Evolutionary conservation across 2,329 filamentous ascomycete genomes (phyloP).

Genomic region (Fusarium dlaminii): DNA sequence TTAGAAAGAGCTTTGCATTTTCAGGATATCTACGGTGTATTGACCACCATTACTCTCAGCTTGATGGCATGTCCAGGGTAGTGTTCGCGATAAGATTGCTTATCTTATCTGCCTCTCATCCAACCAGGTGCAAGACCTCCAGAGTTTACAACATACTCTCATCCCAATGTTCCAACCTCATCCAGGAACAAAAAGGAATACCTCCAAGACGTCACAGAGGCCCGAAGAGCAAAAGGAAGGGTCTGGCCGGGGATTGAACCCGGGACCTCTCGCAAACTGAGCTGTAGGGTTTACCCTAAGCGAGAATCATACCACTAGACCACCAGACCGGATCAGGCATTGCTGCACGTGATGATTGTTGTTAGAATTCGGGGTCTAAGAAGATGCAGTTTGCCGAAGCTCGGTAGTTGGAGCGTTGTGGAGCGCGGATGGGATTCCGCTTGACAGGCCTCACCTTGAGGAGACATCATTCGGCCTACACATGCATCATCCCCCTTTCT

Average conservation of each 20-base stretch:
- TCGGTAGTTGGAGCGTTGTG: not conserved
- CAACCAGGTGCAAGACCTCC: not conserved
- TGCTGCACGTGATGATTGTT: not conserved
- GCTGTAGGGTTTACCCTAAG: slow-evolving; percentile 64
- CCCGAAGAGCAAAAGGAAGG: slow-evolving; percentile 40
- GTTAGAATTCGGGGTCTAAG: not conserved
- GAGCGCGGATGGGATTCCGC: not conserved
- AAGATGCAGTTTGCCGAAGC: not conserved
- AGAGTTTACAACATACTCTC: not conserved
- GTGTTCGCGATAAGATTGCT: not conserved
- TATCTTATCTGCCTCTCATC: not conserved
- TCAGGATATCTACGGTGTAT: fast-evolving
- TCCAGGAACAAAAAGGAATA: not conserved
- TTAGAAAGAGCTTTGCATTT: fast-evolving
- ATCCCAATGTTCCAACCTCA: not conserved
- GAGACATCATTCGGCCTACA: too few relatives aligned
- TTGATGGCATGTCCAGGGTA: not conserved
- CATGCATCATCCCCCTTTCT: fast-evolving
- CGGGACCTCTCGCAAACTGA: slow-evolving; percentile 55
- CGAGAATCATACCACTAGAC: slow-evolving; percentile 77
- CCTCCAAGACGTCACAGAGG: fast-evolving
- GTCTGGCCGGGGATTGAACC: slow-evolving; percentile 58
- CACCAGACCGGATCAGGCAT: slow-evolving; percentile 52
- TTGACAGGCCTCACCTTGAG: not conserved
- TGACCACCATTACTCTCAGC: too few relatives aligned